phyloP scores from a whole-genome alignment of 805 yeast species.

The Zygoascus tannicola region DNA sequence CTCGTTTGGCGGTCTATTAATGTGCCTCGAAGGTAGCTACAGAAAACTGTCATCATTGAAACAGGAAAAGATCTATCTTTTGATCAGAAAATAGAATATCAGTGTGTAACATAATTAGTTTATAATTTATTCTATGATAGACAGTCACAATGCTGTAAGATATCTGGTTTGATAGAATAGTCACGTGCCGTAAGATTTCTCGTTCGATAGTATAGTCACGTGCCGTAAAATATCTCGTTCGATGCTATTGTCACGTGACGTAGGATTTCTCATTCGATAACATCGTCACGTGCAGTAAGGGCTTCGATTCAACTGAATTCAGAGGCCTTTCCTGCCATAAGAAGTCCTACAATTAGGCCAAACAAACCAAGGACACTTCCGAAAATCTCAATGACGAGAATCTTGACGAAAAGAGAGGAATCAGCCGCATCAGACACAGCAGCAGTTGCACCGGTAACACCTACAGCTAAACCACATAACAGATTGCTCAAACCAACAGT shows the following conservation, averaged over 20 bases:
- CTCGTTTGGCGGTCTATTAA: slow-evolving; percentile 89
- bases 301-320: slow-evolving; percentile 73
- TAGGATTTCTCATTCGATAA: too few relatives aligned
- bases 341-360: slow-evolving; percentile 94
- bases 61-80: slow-evolving; percentile 86
- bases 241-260: too few relatives aligned
- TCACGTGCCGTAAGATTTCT: background rate
- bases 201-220: too few relatives aligned
- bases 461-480: slow-evolving; percentile 95
- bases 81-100: slow-evolving; percentile 71
- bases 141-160: too few relatives aligned
- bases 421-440: slow-evolving; percentile 98
- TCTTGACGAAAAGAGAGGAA: slow-evolving; percentile 87
- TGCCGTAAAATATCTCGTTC: too few relatives aligned
- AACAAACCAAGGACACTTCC: slow-evolving; percentile 93
- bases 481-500: slow-evolving; percentile 91
- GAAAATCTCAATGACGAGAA: slow-evolving; percentile 92
- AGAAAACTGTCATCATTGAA: slow-evolving; percentile 79
- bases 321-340: slow-evolving; percentile 93
- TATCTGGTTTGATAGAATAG: background rate
- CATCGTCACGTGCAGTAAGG: too few relatives aligned
- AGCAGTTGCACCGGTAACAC: slow-evolving; percentile 97
- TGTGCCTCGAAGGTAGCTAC: slow-evolving; percentile 93
- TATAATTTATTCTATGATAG: too few relatives aligned
- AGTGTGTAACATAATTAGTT: too few relatives aligned